A percentile compares a stretch with the other conserved stretches of the same genome.
Evolutionary conservation across 768 basidiomycete genomes (phyloP).

Genomic region (Strobilomyces dryophilus): DNA sequence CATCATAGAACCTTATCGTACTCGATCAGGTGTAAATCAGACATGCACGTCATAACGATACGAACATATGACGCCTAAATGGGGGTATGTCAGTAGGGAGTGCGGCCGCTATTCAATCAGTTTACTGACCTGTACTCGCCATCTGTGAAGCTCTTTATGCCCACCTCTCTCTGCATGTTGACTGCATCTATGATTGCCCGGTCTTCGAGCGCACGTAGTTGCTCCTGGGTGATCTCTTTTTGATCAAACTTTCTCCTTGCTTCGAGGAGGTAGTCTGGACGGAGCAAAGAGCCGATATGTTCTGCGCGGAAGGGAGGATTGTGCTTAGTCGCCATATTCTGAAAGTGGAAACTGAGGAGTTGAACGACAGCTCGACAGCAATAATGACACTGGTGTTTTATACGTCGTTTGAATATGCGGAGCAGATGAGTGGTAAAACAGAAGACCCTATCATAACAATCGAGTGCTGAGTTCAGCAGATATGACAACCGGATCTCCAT

Average conservation of each 20-base stretch:
- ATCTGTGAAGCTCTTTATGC: constrained; percentile 40
- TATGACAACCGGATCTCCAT: no score
- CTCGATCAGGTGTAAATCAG: neutral
- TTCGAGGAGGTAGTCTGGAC: constrained; percentile 37
- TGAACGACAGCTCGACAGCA: neutral
- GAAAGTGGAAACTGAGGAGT: neutral
- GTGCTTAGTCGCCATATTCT: constrained; percentile 19
- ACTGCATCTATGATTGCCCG: constrained; percentile 35
- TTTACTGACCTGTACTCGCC: constrained; percentile 36
- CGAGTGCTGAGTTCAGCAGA: neutral
- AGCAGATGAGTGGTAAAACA: neutral
- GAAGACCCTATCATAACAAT: neutral
- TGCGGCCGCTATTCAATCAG: neutral
- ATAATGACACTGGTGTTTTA: neutral
- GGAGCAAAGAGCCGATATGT: constrained; percentile 43
- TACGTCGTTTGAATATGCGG: neutral
- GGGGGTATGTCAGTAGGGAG: neutral
- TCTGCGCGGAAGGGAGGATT: constrained; percentile 44
- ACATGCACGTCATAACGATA: neutral
- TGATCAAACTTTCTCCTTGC: constrained; percentile 34
- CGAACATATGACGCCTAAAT: constrained; percentile 25
- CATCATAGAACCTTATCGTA: constrained; percentile 24
- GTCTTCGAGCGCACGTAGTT: constrained; percentile 38
- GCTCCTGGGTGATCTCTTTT: constrained; percentile 30
- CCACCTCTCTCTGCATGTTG: constrained; percentile 36